These are phyloP conservation scores for Curvularia sp. DNA, from an alignment of 2,329 filamentous ascomycete genomes.

Conservation along the genomic window DNA sequence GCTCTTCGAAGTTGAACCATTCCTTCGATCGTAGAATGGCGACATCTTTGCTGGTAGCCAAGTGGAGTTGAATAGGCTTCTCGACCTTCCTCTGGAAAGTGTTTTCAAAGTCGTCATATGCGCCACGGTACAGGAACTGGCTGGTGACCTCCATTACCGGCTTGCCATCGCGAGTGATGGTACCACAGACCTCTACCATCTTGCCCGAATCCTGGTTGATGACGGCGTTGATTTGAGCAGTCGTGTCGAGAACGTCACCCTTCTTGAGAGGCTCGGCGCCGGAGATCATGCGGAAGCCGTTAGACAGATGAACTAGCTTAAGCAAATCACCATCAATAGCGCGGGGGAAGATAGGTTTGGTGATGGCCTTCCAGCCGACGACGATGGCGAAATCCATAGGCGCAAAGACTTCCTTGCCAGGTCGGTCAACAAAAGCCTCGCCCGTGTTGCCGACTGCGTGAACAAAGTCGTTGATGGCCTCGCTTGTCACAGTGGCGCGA, in stretches of 20 bases:
- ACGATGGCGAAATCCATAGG: constrained; percentile 99
- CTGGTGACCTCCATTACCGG: constrained; percentile 98
- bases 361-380: constrained; percentile 99
- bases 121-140: constrained; percentile 95
- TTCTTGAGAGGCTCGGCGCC: constrained; percentile 95
- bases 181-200: constrained; percentile 99
- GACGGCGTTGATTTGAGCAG: constrained; percentile 94
- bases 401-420: constrained; percentile 90
- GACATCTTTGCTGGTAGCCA: constrained; percentile 87
- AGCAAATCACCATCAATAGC: constrained; percentile 95
- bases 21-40: constrained; percentile 95
- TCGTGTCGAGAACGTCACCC: constrained; percentile 90
- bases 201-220: constrained; percentile 98
- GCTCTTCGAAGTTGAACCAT: constrained; percentile 91
- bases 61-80: constrained; percentile 90
- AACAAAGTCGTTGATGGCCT: constrained; percentile 98
- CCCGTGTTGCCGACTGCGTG: constrained; percentile 97
- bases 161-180: constrained; percentile 81
- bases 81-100: constrained; percentile 98
- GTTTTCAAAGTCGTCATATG: constrained; percentile 93
- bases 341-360: constrained; percentile 97
- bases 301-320: constrained; percentile 95
- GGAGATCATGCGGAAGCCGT: constrained; percentile 97
- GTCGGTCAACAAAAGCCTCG: constrained; percentile 94
- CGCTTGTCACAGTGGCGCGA: constrained; percentile 81